Percentiles rank a stretch among this genome's conserved stretches.
These are phyloP conservation scores for Aspergillus pseudotamarii DNA, from an alignment of 2,329 filamentous ascomycete genomes.

Conservation along the genomic window DNA sequence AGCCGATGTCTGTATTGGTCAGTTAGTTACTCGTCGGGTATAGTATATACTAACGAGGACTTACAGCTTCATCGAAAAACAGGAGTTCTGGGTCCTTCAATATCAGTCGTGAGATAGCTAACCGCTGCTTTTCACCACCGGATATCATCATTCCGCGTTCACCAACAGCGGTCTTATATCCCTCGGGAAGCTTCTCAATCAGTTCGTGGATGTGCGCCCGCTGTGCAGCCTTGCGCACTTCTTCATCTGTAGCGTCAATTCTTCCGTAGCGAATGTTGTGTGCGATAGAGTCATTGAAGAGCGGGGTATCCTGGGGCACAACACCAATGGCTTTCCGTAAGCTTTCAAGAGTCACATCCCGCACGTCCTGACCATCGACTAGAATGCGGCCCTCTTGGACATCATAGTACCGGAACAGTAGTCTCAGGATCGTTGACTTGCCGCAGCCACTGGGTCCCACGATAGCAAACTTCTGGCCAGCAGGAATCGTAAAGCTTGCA, in stretches of 20 bases:
- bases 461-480: slow-evolving; percentile 92
- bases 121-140: slow-evolving; percentile 87
- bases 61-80: slow-evolving; percentile 88
- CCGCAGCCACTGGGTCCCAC: slow-evolving; percentile 95
- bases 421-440: slow-evolving; percentile 87
- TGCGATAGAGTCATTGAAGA: slow-evolving; percentile 95
- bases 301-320: slow-evolving; percentile 92
- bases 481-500: slow-evolving; percentile 84
- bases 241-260: slow-evolving; percentile 71
- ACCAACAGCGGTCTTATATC: slow-evolving; percentile 87
- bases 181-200: slow-evolving; percentile 77
- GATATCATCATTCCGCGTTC: slow-evolving; percentile 97
- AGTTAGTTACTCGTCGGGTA: background rate
- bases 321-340: slow-evolving; percentile 86
- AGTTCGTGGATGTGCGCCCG: slow-evolving; percentile 84
- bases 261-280: slow-evolving; percentile 95
- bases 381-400: slow-evolving; percentile 81
- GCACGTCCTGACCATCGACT: slow-evolving; percentile 91
- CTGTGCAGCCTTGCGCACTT: slow-evolving; percentile 75
- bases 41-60: slow-evolving; percentile 28
- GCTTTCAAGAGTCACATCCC: slow-evolving; percentile 78
- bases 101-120: slow-evolving; percentile 80
- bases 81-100: slow-evolving; percentile 87
- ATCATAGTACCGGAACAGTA: slow-evolving; percentile 95
- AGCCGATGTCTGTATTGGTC: slow-evolving; percentile 66